A percentile compares a stretch with the other conserved stretches of the same genome.
Conservation (phyloP, 1,284 basidiomycete species). For the Apiotrichum mycotoxinovorans region DNA sequence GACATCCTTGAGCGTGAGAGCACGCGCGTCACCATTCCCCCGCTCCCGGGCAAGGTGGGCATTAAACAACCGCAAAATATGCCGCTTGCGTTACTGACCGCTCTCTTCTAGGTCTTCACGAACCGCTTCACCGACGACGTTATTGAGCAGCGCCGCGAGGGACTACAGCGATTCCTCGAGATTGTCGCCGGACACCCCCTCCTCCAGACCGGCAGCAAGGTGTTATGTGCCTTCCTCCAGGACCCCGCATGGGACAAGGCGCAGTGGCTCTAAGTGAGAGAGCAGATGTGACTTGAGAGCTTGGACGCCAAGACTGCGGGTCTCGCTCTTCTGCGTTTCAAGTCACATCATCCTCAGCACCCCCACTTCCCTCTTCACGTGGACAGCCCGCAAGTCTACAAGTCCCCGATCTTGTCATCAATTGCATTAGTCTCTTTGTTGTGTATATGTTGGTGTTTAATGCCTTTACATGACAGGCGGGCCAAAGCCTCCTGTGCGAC, state of each 20-base stretch:
- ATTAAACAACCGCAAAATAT: too few relatives aligned
- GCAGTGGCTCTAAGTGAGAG: constrained; percentile 38
- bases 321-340: too few relatives aligned
- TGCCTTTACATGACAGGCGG: not conserved
- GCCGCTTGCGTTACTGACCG: not conserved
- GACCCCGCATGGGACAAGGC: constrained; percentile 48
- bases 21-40: constrained; percentile 94
- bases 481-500: not conserved
- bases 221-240: constrained; percentile 92
- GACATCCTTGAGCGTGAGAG: constrained; percentile 96
- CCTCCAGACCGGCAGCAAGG: constrained; percentile 95
- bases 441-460: constrained; percentile 2
- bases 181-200: constrained; percentile 96
- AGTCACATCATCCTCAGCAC: not conserved
- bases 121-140: constrained; percentile 97
- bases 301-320: not conserved
- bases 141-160: constrained; percentile 86
- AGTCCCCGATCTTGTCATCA: constrained; percentile 10
- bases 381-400: not conserved
- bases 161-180: constrained; percentile 90
- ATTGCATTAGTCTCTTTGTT: constrained; percentile 6
- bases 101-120: constrained; percentile 63
- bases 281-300: not conserved
- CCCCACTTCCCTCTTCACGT: not conserved
- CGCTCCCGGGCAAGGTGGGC: constrained; percentile 79